Evolutionary conservation across 495 filamentous ascomycete genomes (phyloP), one percentile per base, ranked within the genome.

Genomic region (Schizothecium vesticola): DNA sequence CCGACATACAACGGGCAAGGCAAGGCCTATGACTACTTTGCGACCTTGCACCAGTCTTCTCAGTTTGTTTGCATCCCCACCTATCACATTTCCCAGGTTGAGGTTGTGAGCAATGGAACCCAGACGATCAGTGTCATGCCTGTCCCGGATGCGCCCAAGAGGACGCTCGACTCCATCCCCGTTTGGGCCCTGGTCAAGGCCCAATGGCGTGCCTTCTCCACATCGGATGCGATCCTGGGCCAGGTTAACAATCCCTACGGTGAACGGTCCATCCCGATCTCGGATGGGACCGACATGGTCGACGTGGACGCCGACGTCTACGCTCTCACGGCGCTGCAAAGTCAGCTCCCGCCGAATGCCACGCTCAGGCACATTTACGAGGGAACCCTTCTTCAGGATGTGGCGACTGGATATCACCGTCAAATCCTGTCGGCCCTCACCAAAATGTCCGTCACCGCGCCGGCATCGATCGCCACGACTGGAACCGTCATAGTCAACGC

Each of bases 1-100:
- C 43, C 43, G 16, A 6, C 43, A 19, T 51, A 51, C 16, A 13
- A 51, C 43, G 43, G 43, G 16, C 16, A 19, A 12, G 2, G 7
- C 19, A 51, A 51, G 4, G 16, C 2, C 1, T 51, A n/a, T 8
- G 43, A 51, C 43, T 67, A 36, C 61, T 21, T 21, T 19, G 22
- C 61, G 21, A 55, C 24, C 16, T 11, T 64, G 23, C 61, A 64
- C 10, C 31, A 62, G 4, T 69, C 67, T 9, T 9, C 56, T n/a
- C 67, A 69, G 26, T 19, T 69, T 24, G 57, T 69, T 23, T 69
- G 67, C 33, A 11, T 36, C 33, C 67, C 67, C 5, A 65, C 7
- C 4, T 66, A 61, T 29, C 12, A 31, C 22, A 66, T 69, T 36
- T 21, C 19, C 63, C 24, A 16, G 13, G 56, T 69, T 8, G 63